These are phyloP conservation scores for Globisporangium perplexum DNA, from an alignment of 352 stramenopile genomes.

Conservation along the genomic window DNA sequence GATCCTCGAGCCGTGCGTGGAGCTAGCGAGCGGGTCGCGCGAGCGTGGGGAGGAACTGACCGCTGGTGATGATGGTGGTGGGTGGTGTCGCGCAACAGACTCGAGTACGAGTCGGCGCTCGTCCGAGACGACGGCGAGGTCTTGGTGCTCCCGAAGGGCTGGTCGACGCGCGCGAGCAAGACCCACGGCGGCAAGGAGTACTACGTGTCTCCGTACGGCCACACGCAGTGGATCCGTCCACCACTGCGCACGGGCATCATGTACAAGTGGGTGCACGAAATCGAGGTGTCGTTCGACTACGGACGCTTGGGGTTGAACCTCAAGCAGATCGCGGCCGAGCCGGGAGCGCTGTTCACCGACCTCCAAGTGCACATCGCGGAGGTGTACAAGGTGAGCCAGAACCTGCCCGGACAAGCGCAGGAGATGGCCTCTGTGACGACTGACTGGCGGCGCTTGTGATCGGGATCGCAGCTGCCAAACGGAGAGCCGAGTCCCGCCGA, in stretches of 20 bases:
- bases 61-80: background rate
- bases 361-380: constrained; percentile 75
- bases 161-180: constrained; percentile 73
- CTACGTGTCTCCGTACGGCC: constrained; percentile 77
- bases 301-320: constrained; percentile 77
- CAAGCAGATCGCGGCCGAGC: constrained; percentile 73
- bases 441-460: background rate
- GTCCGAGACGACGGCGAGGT: constrained; percentile 73
- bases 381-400: constrained; percentile 69
- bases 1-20: constrained; percentile 48
- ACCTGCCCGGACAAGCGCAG: background rate
- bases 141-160: constrained; percentile 67
- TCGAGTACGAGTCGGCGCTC: constrained; percentile 51
- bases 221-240: constrained; percentile 79
- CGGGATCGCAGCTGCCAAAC: constrained; percentile 38
- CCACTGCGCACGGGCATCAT: constrained; percentile 50
- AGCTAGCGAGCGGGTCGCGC: background rate
- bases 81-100: constrained; percentile 12
- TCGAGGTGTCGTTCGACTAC: constrained; percentile 77
- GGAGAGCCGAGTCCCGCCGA: constrained; percentile 79
- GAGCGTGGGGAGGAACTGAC: background rate
- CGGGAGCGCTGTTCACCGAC: constrained; percentile 66
- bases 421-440: background rate
- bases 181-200: constrained; percentile 85
- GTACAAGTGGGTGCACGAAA: constrained; percentile 82